Conservation (phyloP, 2,329 filamentous ascomycete genomes). For the Cladorrhinum sp. region DNA sequence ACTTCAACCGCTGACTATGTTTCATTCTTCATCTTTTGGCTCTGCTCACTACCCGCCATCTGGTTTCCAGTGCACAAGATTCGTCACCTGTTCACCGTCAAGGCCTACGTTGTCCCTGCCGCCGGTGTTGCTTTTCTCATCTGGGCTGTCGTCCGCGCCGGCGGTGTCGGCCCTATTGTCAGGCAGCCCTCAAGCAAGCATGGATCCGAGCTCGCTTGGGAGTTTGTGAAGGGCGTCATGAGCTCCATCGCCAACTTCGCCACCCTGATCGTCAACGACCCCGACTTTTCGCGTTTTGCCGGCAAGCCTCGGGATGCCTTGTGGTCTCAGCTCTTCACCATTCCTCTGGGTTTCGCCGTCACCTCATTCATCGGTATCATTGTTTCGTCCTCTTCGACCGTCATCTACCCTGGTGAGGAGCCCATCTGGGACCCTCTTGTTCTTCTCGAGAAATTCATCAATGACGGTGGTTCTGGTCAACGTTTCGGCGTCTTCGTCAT, state of each 20-base stretch:
- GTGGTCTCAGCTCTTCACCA: conserved; percentile 75
- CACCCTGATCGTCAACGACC: conserved; percentile 77
- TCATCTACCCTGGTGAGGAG: conserved; percentile 63
- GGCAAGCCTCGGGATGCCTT: conserved; percentile 71
- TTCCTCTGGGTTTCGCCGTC: conserved; percentile 68
- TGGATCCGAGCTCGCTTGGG: conserved; percentile 74
- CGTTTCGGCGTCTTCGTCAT: conserved; percentile 76
- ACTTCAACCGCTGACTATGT: conserved; percentile 73
- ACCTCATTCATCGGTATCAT: conserved; percentile 84
- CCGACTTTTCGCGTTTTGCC: conserved; percentile 84
- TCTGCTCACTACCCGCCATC: conserved; percentile 74
- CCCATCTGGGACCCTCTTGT: conserved; percentile 72
- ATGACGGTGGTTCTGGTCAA: conserved; percentile 65
- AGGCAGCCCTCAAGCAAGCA: conserved; percentile 60
- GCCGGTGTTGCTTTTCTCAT: conserved; percentile 85
- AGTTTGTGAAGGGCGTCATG: conserved; percentile 83
- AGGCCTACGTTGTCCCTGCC: conserved; percentile 77
- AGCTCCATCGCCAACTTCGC: conserved; percentile 87
- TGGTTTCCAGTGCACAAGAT: conserved; percentile 90
- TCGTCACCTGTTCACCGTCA: conserved; percentile 86
- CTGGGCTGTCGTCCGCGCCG: conserved; percentile 79
- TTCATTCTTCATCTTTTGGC: conserved; percentile 86
- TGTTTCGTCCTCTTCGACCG: conserved; percentile 68
- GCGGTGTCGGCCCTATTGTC: conserved; percentile 80
- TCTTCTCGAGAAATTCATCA: conserved; percentile 64